Evolutionary conservation across 2,329 filamentous ascomycete genomes (phyloP), one percentile per base, ranked within the genome.

Genomic region (Sporothrix schenckii): DNA sequence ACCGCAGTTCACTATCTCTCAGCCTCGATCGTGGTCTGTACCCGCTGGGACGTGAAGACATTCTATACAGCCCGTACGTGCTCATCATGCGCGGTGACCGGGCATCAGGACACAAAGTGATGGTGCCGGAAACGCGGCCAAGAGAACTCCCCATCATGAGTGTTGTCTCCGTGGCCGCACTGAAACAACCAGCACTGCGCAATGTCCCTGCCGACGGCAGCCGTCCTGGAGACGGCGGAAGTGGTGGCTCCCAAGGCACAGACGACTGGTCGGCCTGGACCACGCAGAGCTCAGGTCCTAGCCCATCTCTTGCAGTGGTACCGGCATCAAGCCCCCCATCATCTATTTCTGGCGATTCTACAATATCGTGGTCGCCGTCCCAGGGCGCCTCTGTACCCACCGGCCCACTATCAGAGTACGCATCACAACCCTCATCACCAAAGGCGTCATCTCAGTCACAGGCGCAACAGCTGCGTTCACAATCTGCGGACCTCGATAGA

Each of bases 101-200:
- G 27, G 10, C 60, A 13, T 53, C 66, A 19, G 70, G 72, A 49
- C 72, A 73, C 69, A 53, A 68, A 24, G 71, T 79, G 2, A 73
- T 79, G 61, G 69, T 72, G 9, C 69, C 52, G 1, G 27, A 6
- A n/a, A 24, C 41, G 11, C 47, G 24, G 13, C 52, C 41, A 2
- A 27, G 49, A 19, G 73, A 78, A 16, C 77, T 81, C 10, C 85
- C 87, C 0, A 80, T 87, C 5, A 81, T 89, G 6, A 87, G 87
- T 67, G 85, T 87, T 14, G 79, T 92, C 65, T 89, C 85, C 70
- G 82, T 90, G 24, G 88, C 89, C 1, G 89, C 87, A 0, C 74
- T 87, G 3, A 78, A 34, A 21, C 24, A 27, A 9, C 72, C 72
- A 11, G 52, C 16, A 1, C 47, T 71, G 54, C 68, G 69, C 10